Base-by-base conservation (phyloP, 1,284 basidiomycete species). In the Heterobasidion occidentale region DNA sequence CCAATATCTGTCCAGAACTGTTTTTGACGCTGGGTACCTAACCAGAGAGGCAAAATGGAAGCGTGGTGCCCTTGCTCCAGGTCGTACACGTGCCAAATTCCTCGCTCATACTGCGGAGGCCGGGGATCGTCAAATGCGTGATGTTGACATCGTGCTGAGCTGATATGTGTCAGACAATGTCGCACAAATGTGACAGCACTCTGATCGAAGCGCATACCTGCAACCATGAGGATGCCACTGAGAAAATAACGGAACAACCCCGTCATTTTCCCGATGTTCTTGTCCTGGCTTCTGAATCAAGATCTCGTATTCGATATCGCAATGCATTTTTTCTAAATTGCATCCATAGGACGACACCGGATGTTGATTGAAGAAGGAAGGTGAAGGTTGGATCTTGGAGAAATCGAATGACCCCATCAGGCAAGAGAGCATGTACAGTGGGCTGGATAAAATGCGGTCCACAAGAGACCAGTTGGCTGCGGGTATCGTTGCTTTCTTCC, bases 191-290 rank as follows among this genome's bases (percentile, higher is more conserved):
- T 33, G n/a, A 6, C 9, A 27, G 47, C 12, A 20, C 14, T 7
- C 11, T 46, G 55, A 45, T 35, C 17, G 14, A 59, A 64, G 36
- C 61, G 27, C 27, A 27, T 27, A 76, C 75, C 65, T 62, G 73
- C 78, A 80, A 27, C 71, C 63, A 53, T 70, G 65, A n/a, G 78
- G 77, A 67, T 80, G 79, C 72, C 74, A 79, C 52, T 79, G 78
- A 2, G 78, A 79, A 62, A 80, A 79, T 7, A 77, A n/a, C 3
- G 77, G 77, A 1, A 79, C 78, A 12, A 79, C 69, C 3, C 78
- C 77, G 60, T 80, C 78, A 58, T 79, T 80, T 0, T 69, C 72
- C 58, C 69, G 68, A 54, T 72, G 70, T 53, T 63, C 58, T 50
- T 63, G 59, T 34, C 49, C 50, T 7, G 52, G 51, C n/a, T 52